Conservation (phyloP, 2,329 filamentous ascomycete genomes). For the Penicillium digitatum region DNA sequence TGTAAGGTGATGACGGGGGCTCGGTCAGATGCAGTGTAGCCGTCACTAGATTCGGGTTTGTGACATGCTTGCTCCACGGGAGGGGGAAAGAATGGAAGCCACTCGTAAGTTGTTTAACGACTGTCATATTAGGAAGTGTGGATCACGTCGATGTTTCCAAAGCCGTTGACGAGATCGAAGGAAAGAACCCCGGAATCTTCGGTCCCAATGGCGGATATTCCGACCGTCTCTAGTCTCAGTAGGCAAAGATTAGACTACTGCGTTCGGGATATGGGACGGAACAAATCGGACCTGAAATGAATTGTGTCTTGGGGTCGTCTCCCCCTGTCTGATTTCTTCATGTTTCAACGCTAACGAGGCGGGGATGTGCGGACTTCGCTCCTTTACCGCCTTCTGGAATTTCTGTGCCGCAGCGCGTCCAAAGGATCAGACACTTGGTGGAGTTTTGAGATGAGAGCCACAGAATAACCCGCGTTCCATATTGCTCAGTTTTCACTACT, state of each 20-base stretch:
- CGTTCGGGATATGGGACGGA: conserved; percentile 21
- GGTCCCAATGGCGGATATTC: conserved; percentile 28
- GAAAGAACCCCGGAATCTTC: conserved; percentile 22
- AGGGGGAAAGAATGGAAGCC: conserved; percentile 29
- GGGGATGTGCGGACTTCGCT: conserved; percentile 16
- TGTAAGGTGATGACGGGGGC: conserved; percentile 16
- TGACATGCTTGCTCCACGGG: conserved; percentile 26
- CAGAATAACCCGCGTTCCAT: neutral
- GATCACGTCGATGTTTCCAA: conserved; percentile 4
- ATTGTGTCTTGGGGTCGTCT: conserved; percentile 17
- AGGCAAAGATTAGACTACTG: conserved; percentile 26
- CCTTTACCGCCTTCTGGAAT: conserved; percentile 8
- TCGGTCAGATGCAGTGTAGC: conserved; percentile 22
- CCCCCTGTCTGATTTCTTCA: conserved; percentile 4
- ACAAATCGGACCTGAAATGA: conserved; percentile 23
- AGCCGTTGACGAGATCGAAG: conserved; percentile 23
- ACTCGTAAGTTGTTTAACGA: conserved; percentile 22
- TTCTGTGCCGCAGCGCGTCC: conserved; percentile 6
- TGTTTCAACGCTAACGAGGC: conserved; percentile 2
- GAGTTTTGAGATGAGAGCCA: neutral
- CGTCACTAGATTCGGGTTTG: conserved; percentile 20
- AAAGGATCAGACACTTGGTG: neutral
- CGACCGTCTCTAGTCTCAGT: conserved; percentile 22
- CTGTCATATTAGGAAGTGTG: neutral
- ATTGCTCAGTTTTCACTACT: neutral